A percentile compares a stretch with the other conserved stretches of the same genome.
phyloP scores from a whole-genome alignment of 345 rosid species.

The Lepidium aucheri region DNA sequence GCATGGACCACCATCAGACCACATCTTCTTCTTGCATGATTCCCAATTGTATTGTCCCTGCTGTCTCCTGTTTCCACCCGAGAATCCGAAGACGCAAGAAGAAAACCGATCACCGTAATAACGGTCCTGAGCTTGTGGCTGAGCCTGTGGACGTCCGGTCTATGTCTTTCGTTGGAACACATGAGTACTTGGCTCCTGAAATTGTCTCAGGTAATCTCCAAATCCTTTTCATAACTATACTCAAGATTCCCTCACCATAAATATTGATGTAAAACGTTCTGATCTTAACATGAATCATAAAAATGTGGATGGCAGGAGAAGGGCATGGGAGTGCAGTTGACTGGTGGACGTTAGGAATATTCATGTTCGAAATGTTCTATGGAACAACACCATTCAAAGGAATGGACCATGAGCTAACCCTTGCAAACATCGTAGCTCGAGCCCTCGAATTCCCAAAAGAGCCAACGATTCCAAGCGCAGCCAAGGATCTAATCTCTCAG shows the following conservation, averaged over 20 bases:
- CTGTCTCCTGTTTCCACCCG: slow-evolving; percentile 78
- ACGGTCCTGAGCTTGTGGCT: slow-evolving; percentile 68
- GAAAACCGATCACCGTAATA: slow-evolving; percentile 29
- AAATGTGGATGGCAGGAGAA: slow-evolving; percentile 39
- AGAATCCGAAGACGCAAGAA: slow-evolving; percentile 64
- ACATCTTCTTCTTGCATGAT: slow-evolving; percentile 71
- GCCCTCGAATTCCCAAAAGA: slow-evolving; percentile 89
- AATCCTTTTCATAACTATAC: not conserved
- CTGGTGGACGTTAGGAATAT: slow-evolving; percentile 96
- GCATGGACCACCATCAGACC: slow-evolving; percentile 37
- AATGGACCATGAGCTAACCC: slow-evolving; percentile 77
- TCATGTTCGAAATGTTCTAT: slow-evolving; percentile 67
- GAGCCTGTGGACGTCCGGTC: slow-evolving; percentile 85
- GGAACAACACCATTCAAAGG: slow-evolving; percentile 83
- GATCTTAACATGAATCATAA: not conserved
- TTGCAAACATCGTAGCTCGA: slow-evolving; percentile 87
- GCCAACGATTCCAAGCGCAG: slow-evolving; percentile 47
- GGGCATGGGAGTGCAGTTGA: slow-evolving; percentile 87
- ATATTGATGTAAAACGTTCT: too few relatives aligned
- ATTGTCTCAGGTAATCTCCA: slow-evolving; percentile 48
- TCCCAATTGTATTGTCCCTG: slow-evolving; percentile 79
- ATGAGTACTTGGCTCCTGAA: slow-evolving; percentile 88
- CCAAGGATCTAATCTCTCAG: slow-evolving; percentile 65
- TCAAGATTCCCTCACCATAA: too few relatives aligned
- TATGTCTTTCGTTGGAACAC: slow-evolving; percentile 94